A percentile compares a stretch with the other conserved stretches of the same genome.
Evolutionary conservation across 257 asterid species (phyloP).

Genomic region (Jacaranda mimosifolia): DNA sequence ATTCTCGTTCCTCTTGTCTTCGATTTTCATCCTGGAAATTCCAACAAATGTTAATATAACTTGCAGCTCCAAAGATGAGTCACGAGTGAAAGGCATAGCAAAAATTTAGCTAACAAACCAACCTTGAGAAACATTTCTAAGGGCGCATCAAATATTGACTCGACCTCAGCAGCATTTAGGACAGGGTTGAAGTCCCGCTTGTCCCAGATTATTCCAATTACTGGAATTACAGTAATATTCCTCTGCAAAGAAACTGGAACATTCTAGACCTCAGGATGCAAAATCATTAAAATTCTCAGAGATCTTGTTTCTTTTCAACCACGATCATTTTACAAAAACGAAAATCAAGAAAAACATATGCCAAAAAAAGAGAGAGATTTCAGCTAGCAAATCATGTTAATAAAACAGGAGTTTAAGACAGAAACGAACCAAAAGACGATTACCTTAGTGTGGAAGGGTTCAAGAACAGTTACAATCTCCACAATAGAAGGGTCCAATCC

Average conservation of each 20-base stretch:
- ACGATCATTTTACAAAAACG: too few species aligned
- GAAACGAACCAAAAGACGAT: not conserved
- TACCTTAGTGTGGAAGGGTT: constrained; percentile 73
- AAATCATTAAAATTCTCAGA: not conserved
- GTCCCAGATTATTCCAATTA: constrained; percentile 74
- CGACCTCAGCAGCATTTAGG: constrained; percentile 78
- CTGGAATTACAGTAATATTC: constrained; percentile 72
- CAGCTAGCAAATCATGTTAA: not conserved
- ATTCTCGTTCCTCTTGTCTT: constrained; percentile 63
- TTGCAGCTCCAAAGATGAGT: not conserved
- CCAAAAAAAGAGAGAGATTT: not conserved
- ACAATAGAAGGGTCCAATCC: constrained; percentile 78
- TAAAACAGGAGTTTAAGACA: not conserved
- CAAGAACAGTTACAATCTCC: constrained; percentile 71
- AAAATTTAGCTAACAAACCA: not conserved
- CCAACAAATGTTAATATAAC: not conserved
- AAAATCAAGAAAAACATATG: too few species aligned
- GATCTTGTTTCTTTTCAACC: too few species aligned
- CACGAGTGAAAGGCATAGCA: not conserved
- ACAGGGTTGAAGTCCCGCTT: constrained; percentile 53
- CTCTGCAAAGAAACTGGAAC: constrained; percentile 49
- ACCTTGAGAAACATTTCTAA: constrained; percentile 89
- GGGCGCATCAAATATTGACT: constrained; percentile 78
- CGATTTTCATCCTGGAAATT: constrained; percentile 70
- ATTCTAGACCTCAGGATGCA: constrained; percentile 17